Evolutionary conservation across 805 yeast species (phyloP).

Genomic region (Saccharomycopsis malanga): DNA sequence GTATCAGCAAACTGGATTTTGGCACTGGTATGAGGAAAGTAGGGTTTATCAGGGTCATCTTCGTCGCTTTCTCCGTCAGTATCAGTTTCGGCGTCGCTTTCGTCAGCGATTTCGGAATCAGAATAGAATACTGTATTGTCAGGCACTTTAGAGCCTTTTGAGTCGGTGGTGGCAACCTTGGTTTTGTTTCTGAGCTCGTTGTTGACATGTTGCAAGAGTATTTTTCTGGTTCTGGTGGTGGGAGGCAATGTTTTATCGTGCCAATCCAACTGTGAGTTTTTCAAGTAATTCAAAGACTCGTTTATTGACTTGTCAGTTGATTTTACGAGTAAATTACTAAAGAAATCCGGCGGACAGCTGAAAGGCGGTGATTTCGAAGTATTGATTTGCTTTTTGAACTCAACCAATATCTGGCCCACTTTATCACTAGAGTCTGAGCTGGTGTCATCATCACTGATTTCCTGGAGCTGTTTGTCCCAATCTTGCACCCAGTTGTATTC

Average conservation of each 20-base stretch:
- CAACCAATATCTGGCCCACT: not conserved
- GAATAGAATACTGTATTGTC: conserved; percentile 39
- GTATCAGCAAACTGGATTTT: conserved; percentile 17
- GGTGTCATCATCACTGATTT: not conserved
- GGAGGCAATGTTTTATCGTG: conserved; percentile 11
- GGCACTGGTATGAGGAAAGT: conserved; percentile 11
- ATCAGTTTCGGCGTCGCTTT: conserved; percentile 2
- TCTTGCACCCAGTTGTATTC: conserved; percentile 6
- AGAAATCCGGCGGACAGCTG: conserved; percentile 5
- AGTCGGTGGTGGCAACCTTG: conserved; percentile 23
- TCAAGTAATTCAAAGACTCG: conserved; percentile 14
- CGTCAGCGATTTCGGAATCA: conserved; percentile 25
- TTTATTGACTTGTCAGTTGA: conserved; percentile 14
- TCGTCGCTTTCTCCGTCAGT: conserved; percentile 1
- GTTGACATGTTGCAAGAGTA: conserved; percentile 3
- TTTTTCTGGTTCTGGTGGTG: conserved; percentile 11
- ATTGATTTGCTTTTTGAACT: not conserved
- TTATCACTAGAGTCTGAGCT: not conserved
- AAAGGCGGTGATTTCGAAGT: no score
- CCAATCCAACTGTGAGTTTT: conserved; percentile 5
- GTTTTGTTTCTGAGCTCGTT: not conserved
- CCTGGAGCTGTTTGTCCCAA: not conserved
- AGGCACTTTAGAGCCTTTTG: not conserved
- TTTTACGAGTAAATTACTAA: conserved; percentile 5
- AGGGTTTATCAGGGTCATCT: conserved; percentile 14